Percentiles rank a stretch among this genome's conserved stretches.
These are phyloP conservation scores for Lyophyllum shimeji DNA, from an alignment of 768 basidiomycete genomes.

Conservation along the genomic window DNA sequence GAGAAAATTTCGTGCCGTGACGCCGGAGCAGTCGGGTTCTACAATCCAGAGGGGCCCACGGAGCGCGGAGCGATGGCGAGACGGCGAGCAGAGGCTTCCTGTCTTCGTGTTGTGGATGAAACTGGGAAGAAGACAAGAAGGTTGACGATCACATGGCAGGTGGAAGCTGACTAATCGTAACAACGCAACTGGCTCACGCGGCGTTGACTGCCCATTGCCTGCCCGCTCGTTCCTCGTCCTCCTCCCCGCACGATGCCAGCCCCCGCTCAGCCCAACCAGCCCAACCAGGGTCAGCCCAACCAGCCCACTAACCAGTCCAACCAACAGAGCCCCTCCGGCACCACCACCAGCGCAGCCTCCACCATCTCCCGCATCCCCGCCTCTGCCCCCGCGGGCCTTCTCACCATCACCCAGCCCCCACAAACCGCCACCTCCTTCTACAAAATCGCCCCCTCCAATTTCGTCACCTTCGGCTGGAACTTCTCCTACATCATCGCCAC, in stretches of 20 bases:
- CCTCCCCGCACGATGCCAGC: slow-evolving; percentile 3
- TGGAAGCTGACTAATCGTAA: slow-evolving; percentile 15
- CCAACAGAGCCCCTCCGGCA: not conserved
- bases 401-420: slow-evolving; percentile 79
- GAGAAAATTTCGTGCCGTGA: not conserved
- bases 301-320: not conserved
- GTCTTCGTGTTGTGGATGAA: not conserved
- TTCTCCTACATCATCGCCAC: slow-evolving; percentile 70
- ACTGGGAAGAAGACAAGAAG: not conserved
- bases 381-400: slow-evolving; percentile 58
- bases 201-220: slow-evolving; percentile 4
- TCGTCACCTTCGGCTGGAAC: slow-evolving; percentile 92
- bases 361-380: slow-evolving; percentile 38
- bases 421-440: slow-evolving; percentile 81
- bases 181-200: not conserved
- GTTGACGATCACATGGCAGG: not conserved
- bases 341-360: slow-evolving; percentile 11
- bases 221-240: not conserved
- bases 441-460: slow-evolving; percentile 75
- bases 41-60: not conserved
- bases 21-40: not conserved
- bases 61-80: not conserved
- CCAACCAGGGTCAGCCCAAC: not conserved
- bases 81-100: not conserved
- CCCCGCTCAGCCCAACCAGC: not conserved